phyloP scores from a whole-genome alignment of 495 filamentous ascomycete genomes.

The Penicillium lagena region DNA sequence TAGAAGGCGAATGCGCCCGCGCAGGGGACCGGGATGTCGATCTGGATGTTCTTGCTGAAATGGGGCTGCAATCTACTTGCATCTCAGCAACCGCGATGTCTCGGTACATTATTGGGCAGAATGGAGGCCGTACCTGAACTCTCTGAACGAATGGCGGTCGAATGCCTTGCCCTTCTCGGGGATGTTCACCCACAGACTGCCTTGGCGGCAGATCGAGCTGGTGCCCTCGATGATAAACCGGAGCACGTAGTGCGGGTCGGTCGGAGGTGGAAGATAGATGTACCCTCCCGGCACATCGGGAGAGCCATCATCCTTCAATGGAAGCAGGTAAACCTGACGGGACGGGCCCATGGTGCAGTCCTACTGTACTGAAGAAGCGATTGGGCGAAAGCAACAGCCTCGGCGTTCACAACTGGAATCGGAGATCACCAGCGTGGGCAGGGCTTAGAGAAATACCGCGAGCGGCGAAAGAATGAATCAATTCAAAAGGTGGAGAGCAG shows the following conservation, averaged over 20 bases:
- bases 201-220: constrained; percentile 89
- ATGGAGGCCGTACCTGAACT: constrained; percentile 63
- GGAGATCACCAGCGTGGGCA: too few relatives aligned
- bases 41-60: constrained; percentile 86
- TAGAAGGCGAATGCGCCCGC: constrained; percentile 97
- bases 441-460: too few relatives aligned
- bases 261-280: constrained; percentile 80
- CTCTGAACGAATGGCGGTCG: constrained; percentile 66
- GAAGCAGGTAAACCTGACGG: constrained; percentile 71
- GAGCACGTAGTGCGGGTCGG: constrained; percentile 63
- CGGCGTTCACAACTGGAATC: too few relatives aligned
- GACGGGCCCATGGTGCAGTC: constrained; percentile 18
- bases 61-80: constrained; percentile 69
- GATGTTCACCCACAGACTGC: constrained; percentile 93
- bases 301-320: constrained; percentile 84
- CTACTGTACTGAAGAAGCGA: too few relatives aligned
- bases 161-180: constrained; percentile 70
- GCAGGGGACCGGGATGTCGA: constrained; percentile 74
- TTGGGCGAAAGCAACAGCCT: too few relatives aligned
- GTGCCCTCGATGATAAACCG: constrained; percentile 94
- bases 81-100: constrained; percentile 14
- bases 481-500: too few relatives aligned
- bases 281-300: constrained; percentile 86
- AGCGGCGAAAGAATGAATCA: too few relatives aligned
- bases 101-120: not conserved